phyloP scores from a whole-genome alignment of 2,329 filamentous ascomycete species.

The Xylaria arbuscula region DNA sequence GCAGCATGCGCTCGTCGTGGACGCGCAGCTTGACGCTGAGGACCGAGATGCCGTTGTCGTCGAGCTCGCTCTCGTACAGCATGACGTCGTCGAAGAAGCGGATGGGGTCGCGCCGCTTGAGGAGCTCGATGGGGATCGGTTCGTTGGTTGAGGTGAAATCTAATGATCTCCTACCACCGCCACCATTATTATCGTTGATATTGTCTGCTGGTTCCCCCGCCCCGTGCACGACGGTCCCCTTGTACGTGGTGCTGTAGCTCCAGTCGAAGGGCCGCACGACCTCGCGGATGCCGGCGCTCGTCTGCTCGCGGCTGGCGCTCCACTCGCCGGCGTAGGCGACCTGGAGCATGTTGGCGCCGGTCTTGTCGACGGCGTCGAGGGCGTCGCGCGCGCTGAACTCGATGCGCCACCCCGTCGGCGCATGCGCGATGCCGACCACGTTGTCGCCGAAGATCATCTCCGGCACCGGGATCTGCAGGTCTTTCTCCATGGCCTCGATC shows the following conservation, averaged over 20 bases:
- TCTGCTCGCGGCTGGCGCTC: slow-evolving; percentile 75
- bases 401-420: slow-evolving; percentile 79
- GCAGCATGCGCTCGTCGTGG: slow-evolving; percentile 87
- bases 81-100: slow-evolving; percentile 97
- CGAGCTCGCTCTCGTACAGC: slow-evolving; percentile 96
- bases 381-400: slow-evolving; percentile 88
- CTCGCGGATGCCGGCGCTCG: slow-evolving; percentile 88
- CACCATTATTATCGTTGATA: neutral
- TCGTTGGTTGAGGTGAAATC: slow-evolving; percentile 49
- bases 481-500: slow-evolving; percentile 84
- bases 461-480: slow-evolving; percentile 85
- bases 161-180: neutral
- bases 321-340: slow-evolving; percentile 93
- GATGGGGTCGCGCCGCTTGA: slow-evolving; percentile 91
- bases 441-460: slow-evolving; percentile 99
- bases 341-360: slow-evolving; percentile 87
- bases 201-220: neutral
- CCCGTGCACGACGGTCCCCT: slow-evolving; percentile 68
- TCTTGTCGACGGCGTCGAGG: slow-evolving; percentile 93
- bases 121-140: slow-evolving; percentile 83
- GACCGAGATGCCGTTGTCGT: slow-evolving; percentile 95
- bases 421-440: slow-evolving; percentile 78
- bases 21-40: slow-evolving; percentile 91
- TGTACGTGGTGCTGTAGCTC: slow-evolving; percentile 93
- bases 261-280: slow-evolving; percentile 97